These are phyloP conservation scores for Solanum pinnatisectum DNA, from an alignment of 257 asterid genomes.

Conservation along the genomic window DNA sequence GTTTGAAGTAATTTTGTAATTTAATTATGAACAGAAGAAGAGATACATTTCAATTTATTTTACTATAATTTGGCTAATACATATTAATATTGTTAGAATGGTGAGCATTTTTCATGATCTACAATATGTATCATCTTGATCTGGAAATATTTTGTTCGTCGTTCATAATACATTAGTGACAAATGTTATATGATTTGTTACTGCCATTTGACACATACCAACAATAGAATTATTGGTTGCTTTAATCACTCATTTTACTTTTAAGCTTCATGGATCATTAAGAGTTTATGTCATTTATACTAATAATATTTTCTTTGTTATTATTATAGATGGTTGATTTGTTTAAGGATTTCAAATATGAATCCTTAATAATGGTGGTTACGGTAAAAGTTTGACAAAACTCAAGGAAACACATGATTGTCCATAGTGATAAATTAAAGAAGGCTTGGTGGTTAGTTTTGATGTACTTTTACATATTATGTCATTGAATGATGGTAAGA, in stretches of 20 bases:
- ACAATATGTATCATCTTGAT: too few species aligned
- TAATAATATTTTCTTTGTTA: too few species aligned
- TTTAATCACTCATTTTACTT: too few species aligned
- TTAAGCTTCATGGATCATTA: too few species aligned
- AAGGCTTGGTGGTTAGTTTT: neutral
- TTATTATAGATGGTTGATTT: too few species aligned
- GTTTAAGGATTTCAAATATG: neutral
- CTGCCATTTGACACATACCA: neutral
- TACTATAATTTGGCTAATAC: neutral
- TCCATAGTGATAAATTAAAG: neutral
- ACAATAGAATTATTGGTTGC: neutral
- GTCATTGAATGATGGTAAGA: neutral
- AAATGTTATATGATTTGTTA: neutral
- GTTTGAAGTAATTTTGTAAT: too few species aligned
- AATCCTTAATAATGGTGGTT: neutral
- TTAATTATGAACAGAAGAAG: too few species aligned
- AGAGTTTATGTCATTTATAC: too few species aligned
- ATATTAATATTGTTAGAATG: too few species aligned
- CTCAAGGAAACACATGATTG: neutral
- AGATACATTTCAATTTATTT: too few species aligned
- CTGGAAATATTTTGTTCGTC: too few species aligned
- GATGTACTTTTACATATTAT: neutral
- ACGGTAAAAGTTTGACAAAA: neutral
- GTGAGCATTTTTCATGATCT: neutral
- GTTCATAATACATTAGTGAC: too few species aligned